These are phyloP conservation scores for Albatrellus sp. DNA, from an alignment of 1,284 basidiomycete species.

Conservation along the genomic window DNA sequence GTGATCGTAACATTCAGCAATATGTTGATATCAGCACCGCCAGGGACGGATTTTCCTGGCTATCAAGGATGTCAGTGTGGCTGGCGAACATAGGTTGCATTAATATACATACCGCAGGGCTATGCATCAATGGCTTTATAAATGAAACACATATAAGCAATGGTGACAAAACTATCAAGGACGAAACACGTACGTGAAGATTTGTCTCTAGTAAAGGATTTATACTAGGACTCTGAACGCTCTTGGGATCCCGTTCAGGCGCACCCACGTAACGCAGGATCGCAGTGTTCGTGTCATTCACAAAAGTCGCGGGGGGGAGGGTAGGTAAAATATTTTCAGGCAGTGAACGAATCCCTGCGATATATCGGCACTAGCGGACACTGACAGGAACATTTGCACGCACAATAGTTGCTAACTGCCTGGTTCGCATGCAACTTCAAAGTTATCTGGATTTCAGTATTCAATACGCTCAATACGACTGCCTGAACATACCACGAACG, in stretches of 20 bases:
- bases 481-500: no score
- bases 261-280: constrained; percentile 31
- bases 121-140: no score
- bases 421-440: constrained; percentile 25
- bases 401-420: constrained; percentile 28
- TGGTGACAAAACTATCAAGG: no score
- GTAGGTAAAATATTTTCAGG: no score
- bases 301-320: no score
- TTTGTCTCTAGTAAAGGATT: constrained; percentile 17
- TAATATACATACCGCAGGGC: no score
- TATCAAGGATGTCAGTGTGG: no score
- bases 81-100: no score
- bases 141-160: neutral
- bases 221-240: constrained; percentile 14
- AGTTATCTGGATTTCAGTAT: neutral
- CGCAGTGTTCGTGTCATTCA: constrained; percentile 20
- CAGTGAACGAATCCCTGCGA: constrained; percentile 18
- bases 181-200: constrained; percentile 9
- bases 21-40: constrained; percentile 18
- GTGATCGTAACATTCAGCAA: no score
- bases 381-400: neutral
- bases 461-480: no score
- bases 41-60: constrained; percentile 17
- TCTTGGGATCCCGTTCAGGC: constrained; percentile 30
- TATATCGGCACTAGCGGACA: neutral